These are phyloP conservation scores for Agrocybe pediades DNA, from an alignment of 768 basidiomycete species.

Conservation along the genomic window DNA sequence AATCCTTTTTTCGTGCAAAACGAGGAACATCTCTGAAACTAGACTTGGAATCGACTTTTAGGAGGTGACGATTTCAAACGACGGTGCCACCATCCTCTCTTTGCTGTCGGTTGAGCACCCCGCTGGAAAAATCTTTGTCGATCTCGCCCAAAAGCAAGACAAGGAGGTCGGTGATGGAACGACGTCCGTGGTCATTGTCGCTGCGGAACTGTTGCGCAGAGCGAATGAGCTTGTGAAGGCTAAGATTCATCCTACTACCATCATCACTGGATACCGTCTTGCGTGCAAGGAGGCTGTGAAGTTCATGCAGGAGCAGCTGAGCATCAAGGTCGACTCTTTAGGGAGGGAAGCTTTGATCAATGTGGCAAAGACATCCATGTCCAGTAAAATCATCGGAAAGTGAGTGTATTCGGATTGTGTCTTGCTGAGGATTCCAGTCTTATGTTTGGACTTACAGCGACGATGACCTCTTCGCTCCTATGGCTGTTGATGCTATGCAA, in stretches of 20 bases:
- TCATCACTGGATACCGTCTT: conserved; percentile 97
- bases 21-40: conserved; percentile 1
- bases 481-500: conserved; percentile 99
- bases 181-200: conserved; percentile 96
- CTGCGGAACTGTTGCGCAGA: conserved; percentile 93
- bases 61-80: conserved; percentile 99
- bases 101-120: conserved; percentile 95
- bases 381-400: conserved; percentile 98
- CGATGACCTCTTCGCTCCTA: conserved; percentile 96
- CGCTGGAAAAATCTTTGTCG: conserved; percentile 95
- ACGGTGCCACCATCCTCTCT: conserved; percentile 97
- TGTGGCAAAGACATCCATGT: conserved; percentile 98
- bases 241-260: conserved; percentile 98
- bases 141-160: conserved; percentile 98
- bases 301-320: conserved; percentile 97
- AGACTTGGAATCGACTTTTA: conserved; percentile 30
- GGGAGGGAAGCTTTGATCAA: conserved; percentile 92
- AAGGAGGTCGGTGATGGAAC: conserved; percentile 99
- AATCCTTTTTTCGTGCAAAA: background rate
- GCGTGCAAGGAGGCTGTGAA: conserved; percentile 97
- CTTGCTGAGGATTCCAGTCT: background rate
- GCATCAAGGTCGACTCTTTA: conserved; percentile 90
- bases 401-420: conserved; percentile 43
- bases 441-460: conserved; percentile 55
- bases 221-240: conserved; percentile 98